Conservation (phyloP, 2,329 filamentous ascomycete genomes). For the Nigrospora oryzae region DNA sequence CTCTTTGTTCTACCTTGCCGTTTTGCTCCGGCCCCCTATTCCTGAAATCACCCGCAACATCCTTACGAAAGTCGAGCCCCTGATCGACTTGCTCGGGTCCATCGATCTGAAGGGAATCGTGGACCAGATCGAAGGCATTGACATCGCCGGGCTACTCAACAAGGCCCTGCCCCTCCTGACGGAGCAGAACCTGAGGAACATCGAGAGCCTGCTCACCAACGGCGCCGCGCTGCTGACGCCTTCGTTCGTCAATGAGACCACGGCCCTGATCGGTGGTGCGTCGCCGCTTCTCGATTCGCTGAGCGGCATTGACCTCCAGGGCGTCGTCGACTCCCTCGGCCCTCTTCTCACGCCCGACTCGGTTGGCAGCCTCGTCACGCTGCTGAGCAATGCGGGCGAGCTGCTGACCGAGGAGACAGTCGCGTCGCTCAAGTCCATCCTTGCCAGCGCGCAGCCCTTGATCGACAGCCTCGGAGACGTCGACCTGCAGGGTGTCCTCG, state of each 20-base stretch:
- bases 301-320: constrained; percentile 15
- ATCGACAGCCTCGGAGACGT: constrained; percentile 15
- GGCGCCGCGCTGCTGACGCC: constrained; percentile 16
- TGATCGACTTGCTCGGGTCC: constrained; percentile 17
- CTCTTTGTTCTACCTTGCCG: constrained; percentile 29
- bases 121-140: constrained; percentile 17
- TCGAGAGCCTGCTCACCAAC: constrained; percentile 18
- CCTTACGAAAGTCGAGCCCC: constrained; percentile 17
- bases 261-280: constrained; percentile 16
- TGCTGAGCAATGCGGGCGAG: constrained; percentile 15
- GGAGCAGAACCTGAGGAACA: constrained; percentile 16
- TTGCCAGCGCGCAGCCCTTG: constrained; percentile 7
- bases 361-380: constrained; percentile 14
- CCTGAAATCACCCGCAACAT: constrained; percentile 16
- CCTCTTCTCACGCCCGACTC: constrained; percentile 20
- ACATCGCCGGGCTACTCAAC: constrained; percentile 22
- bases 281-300: constrained; percentile 16
- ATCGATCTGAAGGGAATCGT: constrained; percentile 16
- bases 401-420: constrained; percentile 4
- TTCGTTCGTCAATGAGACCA: constrained; percentile 16
- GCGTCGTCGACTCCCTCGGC: constrained; percentile 16
- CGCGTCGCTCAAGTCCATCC: constrained; percentile 11
- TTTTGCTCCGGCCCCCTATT: constrained; percentile 27
- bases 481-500: constrained; percentile 21
- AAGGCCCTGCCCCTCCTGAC: constrained; percentile 26